phyloP scores from a whole-genome alignment of 805 yeast species.

The Wickerhamomyces alni region DNA sequence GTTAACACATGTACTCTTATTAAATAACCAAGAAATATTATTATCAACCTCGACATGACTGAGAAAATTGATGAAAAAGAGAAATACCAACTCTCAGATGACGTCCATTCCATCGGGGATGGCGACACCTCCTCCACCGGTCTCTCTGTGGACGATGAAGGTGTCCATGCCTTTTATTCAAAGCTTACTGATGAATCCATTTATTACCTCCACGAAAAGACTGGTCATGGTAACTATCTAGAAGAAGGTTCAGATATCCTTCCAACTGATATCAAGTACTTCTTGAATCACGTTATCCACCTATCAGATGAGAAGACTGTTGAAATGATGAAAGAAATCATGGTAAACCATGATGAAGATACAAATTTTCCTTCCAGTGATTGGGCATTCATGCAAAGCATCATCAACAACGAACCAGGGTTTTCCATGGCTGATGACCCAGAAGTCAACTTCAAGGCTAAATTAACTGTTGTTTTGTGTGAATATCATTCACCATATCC shows the following conservation, averaged over 20 bases:
- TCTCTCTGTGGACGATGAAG: slow-evolving; percentile 1
- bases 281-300: slow-evolving; percentile 1
- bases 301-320: slow-evolving; percentile 32
- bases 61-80: background rate
- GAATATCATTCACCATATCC: slow-evolving; percentile 52
- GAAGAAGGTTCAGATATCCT: background rate
- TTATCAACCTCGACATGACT: too few relatives aligned
- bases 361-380: slow-evolving; percentile 36
- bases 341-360: slow-evolving; percentile 38
- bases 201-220: background rate
- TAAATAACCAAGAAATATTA: too few relatives aligned
- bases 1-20: too few relatives aligned
- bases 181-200: background rate
- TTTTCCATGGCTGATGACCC: slow-evolving; percentile 3
- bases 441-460: slow-evolving; percentile 15
- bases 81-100: background rate
- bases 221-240: slow-evolving; percentile 6
- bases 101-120: background rate
- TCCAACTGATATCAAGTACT: slow-evolving; percentile 2
- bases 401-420: slow-evolving; percentile 20
- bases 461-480: slow-evolving; percentile 30
- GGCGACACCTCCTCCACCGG: background rate
- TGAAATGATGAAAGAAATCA: slow-evolving; percentile 30
- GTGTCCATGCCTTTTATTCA: background rate
- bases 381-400: slow-evolving; percentile 26